These are phyloP conservation scores for Penicillium lividum DNA, from an alignment of 495 filamentous ascomycete genomes.

Conservation along the genomic window DNA sequence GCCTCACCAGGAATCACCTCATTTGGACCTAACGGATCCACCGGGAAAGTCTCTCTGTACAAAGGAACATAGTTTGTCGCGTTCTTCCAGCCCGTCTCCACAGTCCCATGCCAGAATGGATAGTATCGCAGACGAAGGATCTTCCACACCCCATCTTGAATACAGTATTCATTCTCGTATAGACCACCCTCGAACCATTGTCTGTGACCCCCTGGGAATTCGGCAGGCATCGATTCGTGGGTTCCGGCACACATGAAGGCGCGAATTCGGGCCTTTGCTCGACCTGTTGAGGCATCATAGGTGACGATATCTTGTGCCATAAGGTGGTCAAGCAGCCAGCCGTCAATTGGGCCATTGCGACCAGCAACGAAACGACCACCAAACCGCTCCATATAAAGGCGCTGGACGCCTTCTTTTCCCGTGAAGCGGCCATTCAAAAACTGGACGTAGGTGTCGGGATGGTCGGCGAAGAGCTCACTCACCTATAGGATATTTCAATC, in stretches of 20 bases:
- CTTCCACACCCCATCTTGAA: constrained; percentile 9
- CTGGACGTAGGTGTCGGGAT: constrained; percentile 1
- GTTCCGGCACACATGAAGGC: constrained; percentile 7
- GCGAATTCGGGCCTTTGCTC: neutral
- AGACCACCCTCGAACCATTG: constrained; percentile 14
- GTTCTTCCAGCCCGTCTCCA: neutral
- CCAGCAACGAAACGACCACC: constrained; percentile 8
- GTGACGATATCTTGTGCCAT: constrained; percentile 11
- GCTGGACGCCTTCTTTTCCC: neutral
- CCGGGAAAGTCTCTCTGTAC: neutral
- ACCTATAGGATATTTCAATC: neutral
- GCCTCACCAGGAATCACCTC: neutral
- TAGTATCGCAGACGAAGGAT: constrained; percentile 11
- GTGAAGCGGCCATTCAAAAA: constrained; percentile 1
- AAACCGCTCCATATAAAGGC: constrained; percentile 11
- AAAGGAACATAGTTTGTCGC: neutral
- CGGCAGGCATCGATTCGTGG: constrained; percentile 1
- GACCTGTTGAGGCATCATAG: neutral
- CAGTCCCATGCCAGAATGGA: constrained; percentile 12
- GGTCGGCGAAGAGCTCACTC: neutral
- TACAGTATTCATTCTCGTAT: constrained; percentile 12
- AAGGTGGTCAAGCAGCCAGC: constrained; percentile 11
- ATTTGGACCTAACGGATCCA: neutral
- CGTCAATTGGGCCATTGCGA: constrained; percentile 11
- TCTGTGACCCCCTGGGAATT: constrained; percentile 6